Evolutionary conservation across 2,329 filamentous ascomycete species (phyloP), one percentile per base, ranked within the genome.

Genomic region (Fusarium gaditjirri): DNA sequence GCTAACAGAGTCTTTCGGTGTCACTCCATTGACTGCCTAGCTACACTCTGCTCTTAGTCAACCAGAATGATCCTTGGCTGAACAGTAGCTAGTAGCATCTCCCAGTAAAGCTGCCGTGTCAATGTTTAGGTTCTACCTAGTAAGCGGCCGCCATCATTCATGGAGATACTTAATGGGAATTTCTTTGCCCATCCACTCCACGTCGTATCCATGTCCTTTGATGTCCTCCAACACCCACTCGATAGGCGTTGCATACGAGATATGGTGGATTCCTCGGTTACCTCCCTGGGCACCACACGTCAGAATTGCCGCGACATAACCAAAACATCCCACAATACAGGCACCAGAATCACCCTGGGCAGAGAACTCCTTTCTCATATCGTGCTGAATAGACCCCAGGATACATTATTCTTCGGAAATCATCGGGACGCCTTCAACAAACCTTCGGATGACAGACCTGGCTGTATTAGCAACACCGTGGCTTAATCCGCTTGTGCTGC

Each of bases 221-320:
- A 8, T 71, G 38, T 69, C 64, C 1, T 63, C 25, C 6, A 73
- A 49, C 0, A 73, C 61, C 61, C 68, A 73, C 17, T 71, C 43
- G 4, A 69, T 65, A 0, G 65, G 58, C 1, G 70, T 66, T 1
- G 41, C 64, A 41, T 71, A 72, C 10, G 52, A 27, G 2, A 38
- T 25, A 33, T 66, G 46, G 2, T 42, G 16, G 0, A 3, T 5
- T 9, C n/a, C 57, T 13, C 6, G 6, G 11, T 9, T 4, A 19
- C 11, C 2, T 0, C 19, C 6, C 12, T 4, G 2, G 16, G 4
- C n/a, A 6, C 70, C 49, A 7, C 13, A n/a, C 0, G 52, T 58
- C 3, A 71, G 3, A 8, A 71, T 56, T 3, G 56, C 67, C 2
- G 16, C 41, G 33, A 58, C 38, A 9, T 54, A 63, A 9, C 64